phyloP scores from a whole-genome alignment of 495 filamentous ascomycete genomes.

The Astrocystis sublimbata region DNA sequence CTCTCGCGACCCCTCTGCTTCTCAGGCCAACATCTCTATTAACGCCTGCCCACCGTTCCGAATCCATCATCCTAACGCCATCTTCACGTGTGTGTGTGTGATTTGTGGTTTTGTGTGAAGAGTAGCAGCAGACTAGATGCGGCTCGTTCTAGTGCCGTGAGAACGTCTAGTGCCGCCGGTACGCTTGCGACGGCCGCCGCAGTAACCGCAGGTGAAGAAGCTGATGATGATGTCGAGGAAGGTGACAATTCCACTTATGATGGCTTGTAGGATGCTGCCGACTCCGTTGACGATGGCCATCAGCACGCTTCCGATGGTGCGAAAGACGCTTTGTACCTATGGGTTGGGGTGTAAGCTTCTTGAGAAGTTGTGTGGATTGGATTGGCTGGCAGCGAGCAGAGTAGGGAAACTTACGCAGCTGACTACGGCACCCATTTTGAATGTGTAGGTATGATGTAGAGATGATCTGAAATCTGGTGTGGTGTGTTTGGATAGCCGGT shows the following conservation, averaged over 20 bases:
- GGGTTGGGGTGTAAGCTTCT: neutral
- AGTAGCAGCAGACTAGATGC: constrained; percentile 30
- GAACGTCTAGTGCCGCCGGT: constrained; percentile 23
- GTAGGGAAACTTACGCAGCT: constrained; percentile 78
- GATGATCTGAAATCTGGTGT: constrained; percentile 18
- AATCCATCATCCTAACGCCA: constrained; percentile 12
- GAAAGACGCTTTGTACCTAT: constrained; percentile 78
- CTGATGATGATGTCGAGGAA: constrained; percentile 83
- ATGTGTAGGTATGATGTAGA: constrained; percentile 24
- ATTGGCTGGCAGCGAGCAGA: neutral
- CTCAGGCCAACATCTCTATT: neutral
- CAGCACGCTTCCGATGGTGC: constrained; percentile 77
- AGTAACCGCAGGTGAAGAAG: constrained; percentile 77
- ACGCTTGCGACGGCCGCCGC: constrained; percentile 33
- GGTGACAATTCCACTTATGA: constrained; percentile 77
- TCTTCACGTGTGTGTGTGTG: no score
- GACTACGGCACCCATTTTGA: constrained; percentile 90
- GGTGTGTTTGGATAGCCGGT: constrained; percentile 16
- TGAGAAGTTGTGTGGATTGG: neutral
- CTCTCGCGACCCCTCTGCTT: neutral
- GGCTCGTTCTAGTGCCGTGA: constrained; percentile 28
- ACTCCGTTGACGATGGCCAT: constrained; percentile 85
- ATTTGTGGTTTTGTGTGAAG: no score
- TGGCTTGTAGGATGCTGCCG: constrained; percentile 69
- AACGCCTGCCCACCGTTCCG: neutral